Evolutionary conservation across 176 grass and related monocot species (phyloP), one percentile per base, ranked within the genome.

Genomic region (Melocanna baccifera): DNA sequence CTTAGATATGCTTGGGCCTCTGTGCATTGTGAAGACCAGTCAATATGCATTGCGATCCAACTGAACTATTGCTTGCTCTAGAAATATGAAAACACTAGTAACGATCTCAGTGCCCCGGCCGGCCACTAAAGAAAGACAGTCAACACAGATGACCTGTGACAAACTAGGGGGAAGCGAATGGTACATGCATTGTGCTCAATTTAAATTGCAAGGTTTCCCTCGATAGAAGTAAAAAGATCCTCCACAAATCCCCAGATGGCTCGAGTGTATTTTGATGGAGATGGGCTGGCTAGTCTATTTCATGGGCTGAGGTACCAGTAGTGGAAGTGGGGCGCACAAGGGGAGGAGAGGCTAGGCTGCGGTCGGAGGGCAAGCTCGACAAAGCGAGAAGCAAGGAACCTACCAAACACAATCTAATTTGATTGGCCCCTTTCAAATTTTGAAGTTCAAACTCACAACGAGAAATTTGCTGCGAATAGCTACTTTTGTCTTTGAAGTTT

Each of bases 221-320:
- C 66, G 52, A 61, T 28, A 42, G 67, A 48, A 63, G 76, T 41
- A 50, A 71, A 86, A 86, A 71, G 75, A 86, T 86, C 79, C 67
- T 86, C 56, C 63, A 13, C 76, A 86, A 72, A 63, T 79, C 76
- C 75, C 84, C 70, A 79, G 51, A 59, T 50, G 41, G 42, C 66
- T 78, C 71, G 53, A 62, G 75, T 63, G 40, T 59, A 42, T n/a
- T n/a, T 52, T 64, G 67, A 80, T 73, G 56, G 45, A 32, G 76
- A 80, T 30, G 84, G 56, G 10, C 22, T 70, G n/a, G 5, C 51
- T 25, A 43, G 43, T 43, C 41, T 43, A 53, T 53, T 43, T 16
- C 25, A 53, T 20, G 18, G 51, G 51, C 51, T 53, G 20, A 18
- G 20, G 51, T 20, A 20, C 51, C 7, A 20, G 51, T 20, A 53